Percentiles rank a stretch among this genome's conserved stretches.
Evolutionary conservation across 176 grass and related monocot species (phyloP).

Genomic region (Pharus latifolius): DNA sequence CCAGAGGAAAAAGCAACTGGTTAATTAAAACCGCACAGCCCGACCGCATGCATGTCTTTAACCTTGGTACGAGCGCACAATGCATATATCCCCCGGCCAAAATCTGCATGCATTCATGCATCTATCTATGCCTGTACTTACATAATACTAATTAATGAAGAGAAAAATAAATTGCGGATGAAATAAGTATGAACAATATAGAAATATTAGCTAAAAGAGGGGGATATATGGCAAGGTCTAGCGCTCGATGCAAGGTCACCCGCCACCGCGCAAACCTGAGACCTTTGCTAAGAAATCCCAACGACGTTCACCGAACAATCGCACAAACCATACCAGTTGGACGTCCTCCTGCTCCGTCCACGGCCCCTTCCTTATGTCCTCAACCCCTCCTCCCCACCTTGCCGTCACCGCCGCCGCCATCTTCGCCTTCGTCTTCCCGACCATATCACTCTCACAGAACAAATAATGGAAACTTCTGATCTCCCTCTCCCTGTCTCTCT

Average conservation of each 20-base stretch:
- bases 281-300: constrained; percentile 99
- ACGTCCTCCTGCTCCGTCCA: constrained; percentile 97
- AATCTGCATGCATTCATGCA: constrained; percentile 4
- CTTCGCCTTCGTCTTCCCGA: background rate
- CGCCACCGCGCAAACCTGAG: constrained; percentile 99
- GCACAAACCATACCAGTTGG: constrained; percentile 99
- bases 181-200: background rate
- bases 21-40: constrained; percentile 22
- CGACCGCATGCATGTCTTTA: no score
- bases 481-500: no score
- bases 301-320: constrained; percentile 99
- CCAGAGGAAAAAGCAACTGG: background rate
- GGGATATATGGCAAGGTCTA: background rate
- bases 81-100: background rate
- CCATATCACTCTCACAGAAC: no score
- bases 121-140: no score
- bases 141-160: no score
- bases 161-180: no score
- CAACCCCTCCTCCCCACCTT: background rate
- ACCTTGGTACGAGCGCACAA: background rate
- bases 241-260: constrained; percentile 46
- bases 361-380: constrained; percentile 54
- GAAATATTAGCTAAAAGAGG: background rate
- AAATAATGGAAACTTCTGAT: no score
- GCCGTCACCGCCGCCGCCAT: background rate